phyloP scores from a whole-genome alignment of 2,329 filamentous ascomycete genomes.

The Incumbomyces delicatus region DNA sequence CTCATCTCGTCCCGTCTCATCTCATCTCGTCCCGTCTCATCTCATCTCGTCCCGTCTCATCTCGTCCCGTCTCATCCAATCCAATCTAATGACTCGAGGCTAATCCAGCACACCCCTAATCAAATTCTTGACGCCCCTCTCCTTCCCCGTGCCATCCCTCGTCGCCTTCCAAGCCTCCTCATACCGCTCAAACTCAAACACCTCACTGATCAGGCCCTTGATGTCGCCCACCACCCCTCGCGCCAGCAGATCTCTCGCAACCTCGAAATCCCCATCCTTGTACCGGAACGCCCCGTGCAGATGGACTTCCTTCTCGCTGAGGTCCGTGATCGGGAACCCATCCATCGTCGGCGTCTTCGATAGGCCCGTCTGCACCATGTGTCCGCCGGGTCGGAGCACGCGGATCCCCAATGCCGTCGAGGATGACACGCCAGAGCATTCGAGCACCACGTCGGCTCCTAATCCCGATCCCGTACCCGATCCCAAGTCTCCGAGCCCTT shows the following conservation, averaged over 20 bases:
- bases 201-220: slow-evolving; percentile 25
- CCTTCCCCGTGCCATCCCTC: slow-evolving; percentile 9
- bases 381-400: slow-evolving; percentile 24
- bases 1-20: too few species aligned
- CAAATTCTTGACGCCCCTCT: slow-evolving; percentile 20
- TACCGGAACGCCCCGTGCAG: slow-evolving; percentile 28
- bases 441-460: slow-evolving; percentile 32
- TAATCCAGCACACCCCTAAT: slow-evolving; percentile 13
- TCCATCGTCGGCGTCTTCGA: slow-evolving; percentile 26
- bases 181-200: slow-evolving; percentile 26
- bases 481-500: too few species aligned
- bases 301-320: slow-evolving; percentile 28
- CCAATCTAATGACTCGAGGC: too few species aligned
- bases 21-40: too few species aligned
- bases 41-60: too few species aligned
- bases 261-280: slow-evolving; percentile 26
- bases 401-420: slow-evolving; percentile 38
- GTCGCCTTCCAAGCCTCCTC: slow-evolving; percentile 27
- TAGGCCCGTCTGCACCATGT: slow-evolving; percentile 29
- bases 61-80: too few species aligned
- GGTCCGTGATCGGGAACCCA: slow-evolving; percentile 28
- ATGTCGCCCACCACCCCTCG: slow-evolving; percentile 22
- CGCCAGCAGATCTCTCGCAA: slow-evolving; percentile 31
- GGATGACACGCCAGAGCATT: slow-evolving; percentile 34
- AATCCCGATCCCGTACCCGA: too few species aligned